phyloP scores from a whole-genome alignment of 140 eudicot species.

The Ambrosia hybrid region DNA sequence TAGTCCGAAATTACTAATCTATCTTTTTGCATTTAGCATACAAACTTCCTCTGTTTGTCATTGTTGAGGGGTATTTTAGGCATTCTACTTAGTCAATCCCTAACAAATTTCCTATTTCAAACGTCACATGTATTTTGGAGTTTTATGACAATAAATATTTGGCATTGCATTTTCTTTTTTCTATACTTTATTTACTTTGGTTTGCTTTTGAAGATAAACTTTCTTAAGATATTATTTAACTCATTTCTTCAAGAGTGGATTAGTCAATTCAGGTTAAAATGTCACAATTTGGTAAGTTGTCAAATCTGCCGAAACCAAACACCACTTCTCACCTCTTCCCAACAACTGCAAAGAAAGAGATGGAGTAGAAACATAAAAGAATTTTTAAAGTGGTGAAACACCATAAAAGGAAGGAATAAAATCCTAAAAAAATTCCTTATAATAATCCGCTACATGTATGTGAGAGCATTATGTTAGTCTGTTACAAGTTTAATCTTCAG shows the following conservation, averaged over 20 bases:
- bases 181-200: neutral
- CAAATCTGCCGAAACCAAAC: constrained; percentile 28
- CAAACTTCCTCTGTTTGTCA: neutral
- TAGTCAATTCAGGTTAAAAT: constrained; percentile 22
- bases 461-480: constrained; percentile 6
- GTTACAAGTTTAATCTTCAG: constrained; percentile 5
- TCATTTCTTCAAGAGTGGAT: constrained; percentile 18
- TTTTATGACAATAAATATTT: neutral
- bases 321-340: constrained; percentile 29
- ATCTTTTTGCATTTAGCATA: neutral
- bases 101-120: constrained; percentile 10
- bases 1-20: neutral
- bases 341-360: constrained; percentile 29
- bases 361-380: neutral
- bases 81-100: constrained; percentile 3
- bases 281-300: constrained; percentile 40
- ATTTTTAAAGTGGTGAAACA: neutral
- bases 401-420: neutral
- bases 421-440: neutral
- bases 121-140: neutral
- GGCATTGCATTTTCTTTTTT: neutral
- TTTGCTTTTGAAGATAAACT: constrained; percentile 5
- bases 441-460: neutral
- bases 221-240: neutral
- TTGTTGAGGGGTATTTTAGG: constrained; percentile 7